Evolutionary conservation across 768 basidiomycete species (phyloP), one percentile per base, ranked within the genome.

Genomic region (Trametes coccinea): DNA sequence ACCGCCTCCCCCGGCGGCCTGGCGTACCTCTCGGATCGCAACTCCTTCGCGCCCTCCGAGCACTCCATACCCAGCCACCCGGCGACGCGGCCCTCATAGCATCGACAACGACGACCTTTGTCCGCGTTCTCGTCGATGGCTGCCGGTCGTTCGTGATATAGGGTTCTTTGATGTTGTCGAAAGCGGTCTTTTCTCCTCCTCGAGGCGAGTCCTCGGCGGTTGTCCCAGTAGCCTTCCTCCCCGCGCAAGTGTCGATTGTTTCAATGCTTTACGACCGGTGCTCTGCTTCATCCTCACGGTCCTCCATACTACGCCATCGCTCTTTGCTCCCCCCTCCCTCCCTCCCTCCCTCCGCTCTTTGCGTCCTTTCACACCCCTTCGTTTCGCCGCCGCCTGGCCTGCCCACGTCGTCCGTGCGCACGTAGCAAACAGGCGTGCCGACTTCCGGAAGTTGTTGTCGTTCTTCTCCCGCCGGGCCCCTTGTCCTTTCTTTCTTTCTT

Each of bases 11-110:
- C 48, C 56, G 22, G 22, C 1, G 56, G 56, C 17, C 56, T 57
- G 30, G 56, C 56, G 27, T 57, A 57, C 39, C 56, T 57, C 29
- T 47, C 53, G 11, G 31, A 46, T 13, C 55, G 55, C 33, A 33
- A 47, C 55, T 56, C 56, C 27, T 39, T 14, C 56, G 47, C 48
- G 2, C 39, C 22, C 17, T 58, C 56, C 13, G 56, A 58, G 27
- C 39, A 50, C 56, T 30, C 39, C 13, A n/a, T 37, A 17, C 45
- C 45, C 30, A 44, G 9, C 29, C 29, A 30, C 5, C 30, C 17
- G n/a, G 10, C 49, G 40, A 34, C 51, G 34, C 60, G 50, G 17
- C 56, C 39, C 44, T 62, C 61, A 54, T 62, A 62, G 61, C 61
- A 30, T 4, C 30, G 50, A 17, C 39, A 17, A 30, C 37, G 22